Percentiles rank a stretch among this genome's conserved stretches.
phyloP scores from a whole-genome alignment of 2,329 filamentous ascomycete species.

The Pyricularia sp. region DNA sequence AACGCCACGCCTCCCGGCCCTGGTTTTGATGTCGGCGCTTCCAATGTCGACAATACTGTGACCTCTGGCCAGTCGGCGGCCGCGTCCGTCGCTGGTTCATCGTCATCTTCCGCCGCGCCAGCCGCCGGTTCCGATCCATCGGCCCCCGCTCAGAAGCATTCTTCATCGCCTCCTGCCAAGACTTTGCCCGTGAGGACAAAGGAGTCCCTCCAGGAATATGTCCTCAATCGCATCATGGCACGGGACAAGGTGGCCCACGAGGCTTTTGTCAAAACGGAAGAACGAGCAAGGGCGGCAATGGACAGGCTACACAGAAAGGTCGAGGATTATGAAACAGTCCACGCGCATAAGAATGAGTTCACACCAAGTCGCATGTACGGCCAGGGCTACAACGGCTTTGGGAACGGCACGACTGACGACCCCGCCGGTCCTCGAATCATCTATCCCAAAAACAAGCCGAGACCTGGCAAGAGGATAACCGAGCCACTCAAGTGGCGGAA shows the following conservation, averaged over 20 bases:
- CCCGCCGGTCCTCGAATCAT: constrained; percentile 47
- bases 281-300: constrained; percentile 38
- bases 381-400: constrained; percentile 76
- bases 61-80: constrained; percentile 16
- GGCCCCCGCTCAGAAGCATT: not conserved
- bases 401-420: constrained; percentile 72
- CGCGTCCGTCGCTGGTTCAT: constrained; percentile 9
- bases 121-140: constrained; percentile 5
- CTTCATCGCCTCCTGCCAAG: not conserved
- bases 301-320: constrained; percentile 36
- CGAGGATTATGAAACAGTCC: constrained; percentile 52
- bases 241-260: constrained; percentile 42
- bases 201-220: constrained; percentile 38
- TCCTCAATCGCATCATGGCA: constrained; percentile 40
- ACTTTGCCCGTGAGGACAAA: constrained; percentile 23
- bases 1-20: constrained; percentile 14
- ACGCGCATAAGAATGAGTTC: constrained; percentile 41
- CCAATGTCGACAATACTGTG: constrained; percentile 8
- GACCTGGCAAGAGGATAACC: constrained; percentile 64
- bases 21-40: constrained; percentile 1
- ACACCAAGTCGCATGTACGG: constrained; percentile 47
- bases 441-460: constrained; percentile 66
- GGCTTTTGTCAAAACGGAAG: constrained; percentile 37
- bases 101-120: constrained; percentile 13
- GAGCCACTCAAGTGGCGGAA: constrained; percentile 59